phyloP scores from a whole-genome alignment of 2,329 filamentous ascomycete genomes.

The Pseudocercospora cruenta region DNA sequence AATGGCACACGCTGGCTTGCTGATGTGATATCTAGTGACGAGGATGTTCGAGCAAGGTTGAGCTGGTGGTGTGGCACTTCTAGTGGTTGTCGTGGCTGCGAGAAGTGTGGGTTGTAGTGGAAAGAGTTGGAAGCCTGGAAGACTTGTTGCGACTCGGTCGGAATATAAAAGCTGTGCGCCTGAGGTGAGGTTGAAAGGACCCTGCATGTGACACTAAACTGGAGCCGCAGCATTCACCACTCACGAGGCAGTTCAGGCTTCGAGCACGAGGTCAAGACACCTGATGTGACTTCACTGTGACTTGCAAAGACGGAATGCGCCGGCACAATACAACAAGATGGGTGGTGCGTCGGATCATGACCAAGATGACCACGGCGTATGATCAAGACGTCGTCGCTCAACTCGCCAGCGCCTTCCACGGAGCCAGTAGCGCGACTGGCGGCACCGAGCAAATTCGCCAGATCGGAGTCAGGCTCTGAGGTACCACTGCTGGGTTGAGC shows the following conservation, averaged over 20 bases:
- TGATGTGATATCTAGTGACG: background rate
- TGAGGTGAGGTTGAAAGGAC: background rate
- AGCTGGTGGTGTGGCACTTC: background rate
- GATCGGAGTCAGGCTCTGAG: too few species aligned
- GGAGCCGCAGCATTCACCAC: background rate
- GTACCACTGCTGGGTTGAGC: too few species aligned
- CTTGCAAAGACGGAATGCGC: background rate
- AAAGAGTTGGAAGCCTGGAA: background rate
- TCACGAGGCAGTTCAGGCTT: background rate
- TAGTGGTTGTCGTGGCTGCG: background rate
- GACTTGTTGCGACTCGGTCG: background rate
- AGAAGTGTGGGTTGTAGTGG: background rate
- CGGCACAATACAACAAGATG: background rate
- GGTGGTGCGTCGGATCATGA: too few species aligned
- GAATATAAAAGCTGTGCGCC: background rate
- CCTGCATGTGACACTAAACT: background rate
- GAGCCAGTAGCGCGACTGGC: too few species aligned
- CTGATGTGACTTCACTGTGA: background rate
- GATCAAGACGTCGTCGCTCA: too few species aligned
- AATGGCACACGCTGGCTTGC: background rate
- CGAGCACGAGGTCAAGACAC: background rate
- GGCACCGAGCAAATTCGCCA: too few species aligned
- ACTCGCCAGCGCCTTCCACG: too few species aligned
- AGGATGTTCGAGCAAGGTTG: background rate
- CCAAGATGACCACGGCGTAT: too few species aligned